Base-by-base conservation (phyloP, 192 early-diverging fungal species). In the Mortierella alpina region DNA sequence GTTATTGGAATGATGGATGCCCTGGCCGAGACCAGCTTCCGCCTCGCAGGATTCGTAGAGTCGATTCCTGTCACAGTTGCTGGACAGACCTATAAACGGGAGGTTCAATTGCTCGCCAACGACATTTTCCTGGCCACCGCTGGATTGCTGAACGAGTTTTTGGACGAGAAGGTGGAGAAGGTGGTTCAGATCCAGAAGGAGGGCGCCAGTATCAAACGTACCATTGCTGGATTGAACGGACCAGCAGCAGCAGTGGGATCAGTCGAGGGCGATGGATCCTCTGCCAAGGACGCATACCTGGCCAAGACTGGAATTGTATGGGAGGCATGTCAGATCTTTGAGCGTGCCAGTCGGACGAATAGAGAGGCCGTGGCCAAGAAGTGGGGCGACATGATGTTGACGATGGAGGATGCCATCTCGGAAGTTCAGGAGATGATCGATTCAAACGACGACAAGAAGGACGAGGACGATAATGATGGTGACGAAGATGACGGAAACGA, bases 311-410 rank as follows among this genome's bases (percentile, higher is more conserved):
- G 84, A 20, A 69, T 80, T 59, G 63, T 85, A 3, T 85, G 84
- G 84, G 75, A 83, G 59, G 84, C 82, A 7, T 85, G 82, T 47
- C 41, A 80, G 47, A 65, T 65, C 58, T 83, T 85, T 74, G 68
- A 83, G n/a, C 59, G 75, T 20, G 68, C 73, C n/a, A 83, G 82
- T 50, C 55, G 62, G 14, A 72, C 72, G 48, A 83, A 83, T 60
- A 39, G 68, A 13, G 61, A 75, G 2, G 84, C 84, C 3, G 84
- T 85, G 18, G 70, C 64, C 50, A 80, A 65, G 56, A 80, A 85
- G 58, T 85, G 82, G 84, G 77, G 68, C 0, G 66, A 72, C 55
- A 83, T 75, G 63, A 75, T 64, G 50, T 75, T 58, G n/a, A 73
- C 72, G 4, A 55, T 85, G 67, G 82, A 85, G 52, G 84, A 85